Base-by-base conservation (phyloP, 2,329 filamentous ascomycete genomes). In the Pseudogymnoascus sp. region DNA sequence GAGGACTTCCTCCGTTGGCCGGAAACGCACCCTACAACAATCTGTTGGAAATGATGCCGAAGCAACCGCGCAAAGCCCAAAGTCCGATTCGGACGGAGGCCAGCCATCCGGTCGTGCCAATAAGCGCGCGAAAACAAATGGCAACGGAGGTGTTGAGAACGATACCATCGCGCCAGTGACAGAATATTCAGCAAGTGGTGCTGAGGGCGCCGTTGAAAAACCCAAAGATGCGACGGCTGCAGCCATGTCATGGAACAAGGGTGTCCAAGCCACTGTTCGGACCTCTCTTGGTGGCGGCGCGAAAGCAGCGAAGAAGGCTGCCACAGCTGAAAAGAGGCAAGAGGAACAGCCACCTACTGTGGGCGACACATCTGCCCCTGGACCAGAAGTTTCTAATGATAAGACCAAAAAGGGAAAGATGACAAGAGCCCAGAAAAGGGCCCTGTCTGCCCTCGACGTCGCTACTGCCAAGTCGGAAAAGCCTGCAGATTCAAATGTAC, bases 221-320 rank as follows among this genome's bases (percentile, higher is more conserved):
- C 26, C 50, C 10, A 56, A 56, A 56, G 50, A 56, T 56, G n/a
- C 17, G 26, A 56, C 59, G 17, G 31, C 70, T 23, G 72, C 73
- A 9, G 70, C 71, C 1, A 71, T 74, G n/a, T 77, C 73, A 62
- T 80, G 78, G 78, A 80, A 80, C 60, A 73, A 76, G 63, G 75
- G 74, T 19, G 75, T 74, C 23, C 77, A 76, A 59, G 72, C 71
- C 46, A 72, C 73, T 7, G 73, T 80, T 53, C 72, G 78, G 40
- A 80, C 77, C 15, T 75, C 75, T 0, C 74, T 80, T 61, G 71
- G 74, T 29, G 50, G 71, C 35, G 67, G 66, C 23, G n/a, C 64
- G n/a, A 66, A 63, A 17, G 65, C 65, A 21, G 68, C 64, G 4
- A 56, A 53, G 7, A 62, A 63, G 23, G 29, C 64, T 17, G 40